Evolutionary conservation across 1,284 basidiomycete species (phyloP).

Genomic region (Ganoderma boninense): DNA sequence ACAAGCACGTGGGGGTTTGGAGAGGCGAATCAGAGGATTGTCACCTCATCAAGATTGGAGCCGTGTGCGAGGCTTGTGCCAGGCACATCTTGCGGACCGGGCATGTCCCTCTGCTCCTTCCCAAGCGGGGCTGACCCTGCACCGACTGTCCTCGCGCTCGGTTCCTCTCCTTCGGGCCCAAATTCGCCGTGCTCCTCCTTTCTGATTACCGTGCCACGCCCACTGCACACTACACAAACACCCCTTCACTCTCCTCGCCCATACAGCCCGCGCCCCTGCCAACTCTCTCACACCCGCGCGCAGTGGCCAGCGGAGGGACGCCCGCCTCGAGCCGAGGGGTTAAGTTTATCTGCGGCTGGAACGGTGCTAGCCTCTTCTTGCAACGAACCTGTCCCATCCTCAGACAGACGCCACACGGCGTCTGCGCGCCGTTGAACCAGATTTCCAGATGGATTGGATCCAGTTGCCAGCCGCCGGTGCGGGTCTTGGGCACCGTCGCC

Average conservation of each 20-base stretch:
- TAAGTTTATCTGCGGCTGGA: slow-evolving; percentile 7
- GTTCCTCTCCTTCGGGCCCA: not conserved
- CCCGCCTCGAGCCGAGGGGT: slow-evolving; percentile 5
- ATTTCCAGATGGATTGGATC: not conserved
- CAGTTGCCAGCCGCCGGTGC: too few relatives aligned
- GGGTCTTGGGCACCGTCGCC: not conserved
- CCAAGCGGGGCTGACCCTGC: slow-evolving; percentile 14
- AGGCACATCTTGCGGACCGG: slow-evolving; percentile 25
- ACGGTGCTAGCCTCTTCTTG: slow-evolving; percentile 7
- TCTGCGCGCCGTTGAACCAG: not conserved
- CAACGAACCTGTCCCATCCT: slow-evolving; percentile 8
- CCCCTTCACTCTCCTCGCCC: not conserved
- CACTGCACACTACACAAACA: not conserved
- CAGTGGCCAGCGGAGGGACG: not conserved
- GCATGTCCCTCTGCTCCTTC: slow-evolving; percentile 5
- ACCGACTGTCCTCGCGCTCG: not conserved
- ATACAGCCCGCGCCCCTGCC: not conserved
- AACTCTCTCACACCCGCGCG: not conserved
- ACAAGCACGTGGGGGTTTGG: slow-evolving; percentile 21
- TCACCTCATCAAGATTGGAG: slow-evolving; percentile 31
- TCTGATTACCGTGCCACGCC: slow-evolving; percentile 7
- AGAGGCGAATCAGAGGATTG: slow-evolving; percentile 31
- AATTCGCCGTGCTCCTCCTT: slow-evolving; percentile 6
- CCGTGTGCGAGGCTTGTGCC: slow-evolving; percentile 31
- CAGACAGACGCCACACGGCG: slow-evolving; percentile 8